Evolutionary conservation across 192 early-diverging fungal species (phyloP).

Genomic region (Gorgonomyces haynaldii): DNA sequence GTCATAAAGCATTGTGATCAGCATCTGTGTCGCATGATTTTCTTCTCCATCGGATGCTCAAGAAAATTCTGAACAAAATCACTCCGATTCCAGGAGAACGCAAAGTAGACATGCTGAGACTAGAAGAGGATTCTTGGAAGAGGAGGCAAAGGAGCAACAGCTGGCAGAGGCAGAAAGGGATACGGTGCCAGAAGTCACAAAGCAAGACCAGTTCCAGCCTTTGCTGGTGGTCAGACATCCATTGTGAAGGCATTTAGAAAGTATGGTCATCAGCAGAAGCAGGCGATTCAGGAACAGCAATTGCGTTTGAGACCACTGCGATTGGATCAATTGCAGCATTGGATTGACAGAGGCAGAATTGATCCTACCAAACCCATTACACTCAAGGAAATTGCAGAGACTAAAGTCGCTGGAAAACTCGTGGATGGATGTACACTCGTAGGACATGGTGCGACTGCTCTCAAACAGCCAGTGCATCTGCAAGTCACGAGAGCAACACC

Average conservation of each 20-base stretch:
- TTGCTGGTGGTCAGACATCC: constrained; percentile 90
- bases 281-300: constrained; percentile 3
- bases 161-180: constrained; percentile 86
- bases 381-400: constrained; percentile 55
- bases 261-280: constrained; percentile 49
- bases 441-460: no score
- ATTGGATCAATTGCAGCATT: constrained; percentile 83
- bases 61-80: no score
- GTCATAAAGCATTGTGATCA: no score
- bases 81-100: neutral
- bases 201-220: constrained; percentile 64
- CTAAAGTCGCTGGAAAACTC: constrained; percentile 56
- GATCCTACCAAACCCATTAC: constrained; percentile 72
- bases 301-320: constrained; percentile 22
- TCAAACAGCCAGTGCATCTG: no score
- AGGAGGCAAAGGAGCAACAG: constrained; percentile 80
- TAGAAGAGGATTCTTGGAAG: constrained; percentile 60
- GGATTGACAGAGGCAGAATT: constrained; percentile 74
- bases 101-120: neutral
- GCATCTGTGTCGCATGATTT: no score
- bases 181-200: constrained; percentile 71
- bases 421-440: constrained; percentile 82
- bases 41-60: no score
- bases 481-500: no score
- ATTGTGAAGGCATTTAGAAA: constrained; percentile 72